These are phyloP conservation scores for Boletus albobrunnescens DNA, from an alignment of 1,284 basidiomycete species.

Conservation along the genomic window DNA sequence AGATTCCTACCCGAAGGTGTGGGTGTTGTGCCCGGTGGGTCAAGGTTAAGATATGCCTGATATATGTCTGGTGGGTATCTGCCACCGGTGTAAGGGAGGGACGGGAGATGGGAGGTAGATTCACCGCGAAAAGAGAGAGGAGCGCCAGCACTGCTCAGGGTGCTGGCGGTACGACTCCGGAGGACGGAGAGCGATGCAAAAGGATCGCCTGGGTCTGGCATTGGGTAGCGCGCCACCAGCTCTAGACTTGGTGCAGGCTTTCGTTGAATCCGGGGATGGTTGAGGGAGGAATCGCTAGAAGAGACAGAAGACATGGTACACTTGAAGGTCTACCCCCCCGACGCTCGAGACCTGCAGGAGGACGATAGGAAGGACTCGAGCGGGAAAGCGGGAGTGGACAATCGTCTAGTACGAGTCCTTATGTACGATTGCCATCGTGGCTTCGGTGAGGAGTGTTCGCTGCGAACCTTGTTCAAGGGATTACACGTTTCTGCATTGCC, in stretches of 20 bases:
- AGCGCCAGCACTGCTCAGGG: slow-evolving; percentile 27
- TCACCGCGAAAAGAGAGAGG: slow-evolving; percentile 32
- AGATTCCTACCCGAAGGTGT: slow-evolving; percentile 7
- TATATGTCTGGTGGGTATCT: slow-evolving; percentile 34
- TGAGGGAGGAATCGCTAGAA: slow-evolving; percentile 17
- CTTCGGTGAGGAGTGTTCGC: slow-evolving; percentile 32
- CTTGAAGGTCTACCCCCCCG: slow-evolving; percentile 16
- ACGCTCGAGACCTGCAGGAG: slow-evolving; percentile 15
- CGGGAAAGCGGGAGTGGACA: slow-evolving; percentile 12
- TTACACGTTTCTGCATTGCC: slow-evolving; percentile 32
- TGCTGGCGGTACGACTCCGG: slow-evolving; percentile 33
- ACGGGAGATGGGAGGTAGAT: slow-evolving; percentile 32
- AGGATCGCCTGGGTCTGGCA: slow-evolving; percentile 33
- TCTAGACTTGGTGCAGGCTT: slow-evolving; percentile 35
- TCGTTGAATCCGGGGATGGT: slow-evolving; percentile 30
- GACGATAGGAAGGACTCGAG: slow-evolving; percentile 9
- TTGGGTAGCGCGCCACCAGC: slow-evolving; percentile 31
- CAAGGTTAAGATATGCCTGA: slow-evolving; percentile 22
- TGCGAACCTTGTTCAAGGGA: slow-evolving; percentile 20
- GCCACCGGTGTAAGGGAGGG: slow-evolving; percentile 31
- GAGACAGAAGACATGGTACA: slow-evolving; percentile 32
- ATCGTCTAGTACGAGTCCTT: slow-evolving; percentile 22
- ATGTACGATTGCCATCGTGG: slow-evolving; percentile 36
- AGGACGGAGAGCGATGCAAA: slow-evolving; percentile 34
- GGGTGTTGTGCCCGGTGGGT: slow-evolving; percentile 13